Conservation (phyloP, 2,329 filamentous ascomycete genomes). For the Phyllosticta capitalensis region DNA sequence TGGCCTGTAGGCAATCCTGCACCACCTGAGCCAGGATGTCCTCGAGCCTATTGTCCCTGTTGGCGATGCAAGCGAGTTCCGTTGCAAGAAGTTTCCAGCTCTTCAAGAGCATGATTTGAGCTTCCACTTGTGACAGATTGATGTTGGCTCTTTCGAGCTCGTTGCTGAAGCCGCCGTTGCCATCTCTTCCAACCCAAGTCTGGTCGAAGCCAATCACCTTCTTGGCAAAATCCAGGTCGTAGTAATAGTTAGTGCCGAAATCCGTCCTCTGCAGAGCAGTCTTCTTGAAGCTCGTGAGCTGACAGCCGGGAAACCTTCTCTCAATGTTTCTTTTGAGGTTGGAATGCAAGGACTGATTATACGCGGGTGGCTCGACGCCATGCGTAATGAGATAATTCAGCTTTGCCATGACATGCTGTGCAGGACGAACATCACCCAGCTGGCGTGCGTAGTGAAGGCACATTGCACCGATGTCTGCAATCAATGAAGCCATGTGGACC, state of each 20-base stretch:
- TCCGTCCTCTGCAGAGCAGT: slow-evolving; percentile 55
- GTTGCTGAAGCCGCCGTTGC: slow-evolving; percentile 60
- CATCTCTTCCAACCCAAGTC: slow-evolving; percentile 55
- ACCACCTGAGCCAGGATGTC: slow-evolving; percentile 66
- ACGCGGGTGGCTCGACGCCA: slow-evolving; percentile 67
- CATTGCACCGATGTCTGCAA: slow-evolving; percentile 84
- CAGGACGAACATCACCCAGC: slow-evolving; percentile 56
- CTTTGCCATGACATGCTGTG: slow-evolving; percentile 62
- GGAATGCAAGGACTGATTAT: slow-evolving; percentile 77
- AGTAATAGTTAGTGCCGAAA: slow-evolving; percentile 73
- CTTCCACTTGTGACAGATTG: slow-evolving; percentile 85
- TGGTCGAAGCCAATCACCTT: slow-evolving; percentile 68
- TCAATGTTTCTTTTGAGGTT: slow-evolving; percentile 82
- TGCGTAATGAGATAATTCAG: slow-evolving; percentile 72
- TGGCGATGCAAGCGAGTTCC: slow-evolving; percentile 63
- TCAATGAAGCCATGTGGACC: slow-evolving; percentile 59
- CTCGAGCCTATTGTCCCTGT: slow-evolving; percentile 47
- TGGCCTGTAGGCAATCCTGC: slow-evolving; percentile 68
- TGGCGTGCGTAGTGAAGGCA: slow-evolving; percentile 81
- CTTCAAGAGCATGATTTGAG: slow-evolving; percentile 76
- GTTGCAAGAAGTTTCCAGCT: slow-evolving; percentile 84
- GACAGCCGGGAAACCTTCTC: slow-evolving; percentile 62
- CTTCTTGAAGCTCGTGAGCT: slow-evolving; percentile 70
- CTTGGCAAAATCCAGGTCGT: slow-evolving; percentile 66
- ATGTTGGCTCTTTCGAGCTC: slow-evolving; percentile 83